Base-by-base conservation (phyloP, 2,329 filamentous ascomycete genomes). In the Leptosphaerulina australis region DNA sequence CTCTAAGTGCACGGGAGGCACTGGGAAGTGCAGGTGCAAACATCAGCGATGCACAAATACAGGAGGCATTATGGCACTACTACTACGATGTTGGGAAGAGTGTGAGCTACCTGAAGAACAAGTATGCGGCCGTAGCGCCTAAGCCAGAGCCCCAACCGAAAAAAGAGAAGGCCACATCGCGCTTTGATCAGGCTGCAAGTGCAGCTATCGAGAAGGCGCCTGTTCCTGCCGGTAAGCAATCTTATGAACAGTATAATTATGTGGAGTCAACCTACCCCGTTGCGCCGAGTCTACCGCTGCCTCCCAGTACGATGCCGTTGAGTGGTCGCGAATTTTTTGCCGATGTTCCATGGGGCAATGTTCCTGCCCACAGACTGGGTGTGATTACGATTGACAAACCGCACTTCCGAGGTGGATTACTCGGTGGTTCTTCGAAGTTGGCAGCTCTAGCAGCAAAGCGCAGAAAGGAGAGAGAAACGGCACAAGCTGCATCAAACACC, bases 41-140 rank as follows among this genome's bases (percentile, higher is more conserved):
- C 67, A 76, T 82, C n/a, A 80, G 82, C 4, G 83, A 87, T 52
- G 77, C 79, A 28, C 88, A 96, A 67, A 93, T 97, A 55, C 85
- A 96, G 70, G 93, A 97, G 54, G 83, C 92, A 0, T 75, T 99
- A 12, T 97, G 91, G 91, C 85, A 99, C 74, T 97, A 97, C 73
- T 97, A 93, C 72, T 97, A 92, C 70, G 92, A 99, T 64, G 80
- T 96, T 22, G 88, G 86, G 49, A 96, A 96, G 73, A 85, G 90
- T 1, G 87, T 95, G 28, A 80, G 83, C 48, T 97, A 95, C 67
- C 74, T 99, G 50, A 83, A 85, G 56, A 88, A 86, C 80, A 86
- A 60, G 33, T 21, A 50, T 3, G 50, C 50, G 8, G 34, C 28
- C 44, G 59, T 65, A 34, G 59, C 62, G 17, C 62, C 64, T 3